Evolutionary conservation across 768 basidiomycete species (phyloP).

Genomic region (Postia placenta): DNA sequence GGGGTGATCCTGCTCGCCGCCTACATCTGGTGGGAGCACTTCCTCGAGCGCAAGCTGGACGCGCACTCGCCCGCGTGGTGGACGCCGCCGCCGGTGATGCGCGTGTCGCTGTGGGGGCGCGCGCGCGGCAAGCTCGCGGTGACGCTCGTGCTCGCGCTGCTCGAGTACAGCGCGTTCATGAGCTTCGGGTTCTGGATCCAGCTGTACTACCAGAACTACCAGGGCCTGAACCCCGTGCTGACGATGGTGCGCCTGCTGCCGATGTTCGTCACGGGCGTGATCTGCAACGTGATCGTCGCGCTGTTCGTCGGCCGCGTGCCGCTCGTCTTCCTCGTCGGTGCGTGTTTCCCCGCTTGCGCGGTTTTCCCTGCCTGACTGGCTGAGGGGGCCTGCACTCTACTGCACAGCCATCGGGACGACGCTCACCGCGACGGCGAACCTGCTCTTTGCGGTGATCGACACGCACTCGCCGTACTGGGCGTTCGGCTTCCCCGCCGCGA

Average conservation of each 20-base stretch:
- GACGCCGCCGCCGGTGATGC: slow-evolving; percentile 61
- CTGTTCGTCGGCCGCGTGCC: slow-evolving; percentile 49
- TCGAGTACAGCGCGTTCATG: slow-evolving; percentile 55
- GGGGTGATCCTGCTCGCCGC: slow-evolving; percentile 47
- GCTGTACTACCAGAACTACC: slow-evolving; percentile 71
- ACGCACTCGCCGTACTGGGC: slow-evolving; percentile 63
- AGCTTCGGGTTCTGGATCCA: slow-evolving; percentile 50
- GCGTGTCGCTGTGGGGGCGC: slow-evolving; percentile 55
- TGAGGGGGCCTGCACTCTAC: too few species aligned
- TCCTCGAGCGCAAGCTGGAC: slow-evolving; percentile 38
- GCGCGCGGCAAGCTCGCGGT: slow-evolving; percentile 56
- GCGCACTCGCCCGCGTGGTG: slow-evolving; percentile 18
- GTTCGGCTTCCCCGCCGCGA: slow-evolving; percentile 63
- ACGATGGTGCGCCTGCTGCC: slow-evolving; percentile 66
- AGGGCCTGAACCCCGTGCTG: slow-evolving; percentile 44
- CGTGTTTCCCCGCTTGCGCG: slow-evolving; percentile 10
- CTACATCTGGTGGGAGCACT: slow-evolving; percentile 64
- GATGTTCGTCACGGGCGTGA: slow-evolving; percentile 59
- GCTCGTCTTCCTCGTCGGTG: slow-evolving; percentile 53
- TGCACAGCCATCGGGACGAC: slow-evolving; percentile 48
- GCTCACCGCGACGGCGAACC: slow-evolving; percentile 48
- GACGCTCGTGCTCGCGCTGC: slow-evolving; percentile 56
- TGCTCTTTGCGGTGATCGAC: slow-evolving; percentile 65
- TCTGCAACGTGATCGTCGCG: slow-evolving; percentile 63
- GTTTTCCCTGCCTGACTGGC: not conserved